phyloP scores from a whole-genome alignment of 2,329 filamentous ascomycete species.

The Cladobotryum mycophilum region DNA sequence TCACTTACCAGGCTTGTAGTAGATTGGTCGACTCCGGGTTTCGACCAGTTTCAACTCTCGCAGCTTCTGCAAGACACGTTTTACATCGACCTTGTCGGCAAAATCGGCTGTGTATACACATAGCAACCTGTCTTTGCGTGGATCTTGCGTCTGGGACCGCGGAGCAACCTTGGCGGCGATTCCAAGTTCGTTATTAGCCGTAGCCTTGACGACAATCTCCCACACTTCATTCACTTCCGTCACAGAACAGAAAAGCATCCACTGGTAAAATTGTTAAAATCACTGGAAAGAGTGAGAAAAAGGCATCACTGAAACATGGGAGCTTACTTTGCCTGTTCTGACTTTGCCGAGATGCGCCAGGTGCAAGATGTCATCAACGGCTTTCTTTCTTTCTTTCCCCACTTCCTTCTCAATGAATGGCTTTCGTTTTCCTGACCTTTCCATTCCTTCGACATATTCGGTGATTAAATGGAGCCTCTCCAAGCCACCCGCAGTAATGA shows the following conservation, averaged over 20 bases:
- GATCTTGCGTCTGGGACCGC: conserved; percentile 35
- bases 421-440: conserved; percentile 27
- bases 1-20: conserved; percentile 68
- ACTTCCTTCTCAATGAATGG: conserved; percentile 39
- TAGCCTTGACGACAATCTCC: conserved; percentile 60
- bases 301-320: neutral
- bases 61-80: conserved; percentile 58
- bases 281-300: neutral
- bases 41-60: conserved; percentile 56
- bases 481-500: conserved; percentile 47
- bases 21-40: conserved; percentile 46
- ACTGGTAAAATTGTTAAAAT: conserved; percentile 37
- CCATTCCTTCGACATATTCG: conserved; percentile 44
- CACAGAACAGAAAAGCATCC: conserved; percentile 63
- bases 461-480: conserved; percentile 42
- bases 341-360: conserved; percentile 55
- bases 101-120: conserved; percentile 78
- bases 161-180: conserved; percentile 66
- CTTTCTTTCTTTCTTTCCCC: conserved; percentile 42
- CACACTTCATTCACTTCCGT: conserved; percentile 56
- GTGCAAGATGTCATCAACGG: conserved; percentile 50
- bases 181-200: conserved; percentile 63
- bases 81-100: conserved; percentile 59
- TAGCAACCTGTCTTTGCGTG: conserved; percentile 50
- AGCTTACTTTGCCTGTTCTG: conserved; percentile 57